Conservation (phyloP, 1,284 basidiomycete species). For the Tausonia pullulans region DNA sequence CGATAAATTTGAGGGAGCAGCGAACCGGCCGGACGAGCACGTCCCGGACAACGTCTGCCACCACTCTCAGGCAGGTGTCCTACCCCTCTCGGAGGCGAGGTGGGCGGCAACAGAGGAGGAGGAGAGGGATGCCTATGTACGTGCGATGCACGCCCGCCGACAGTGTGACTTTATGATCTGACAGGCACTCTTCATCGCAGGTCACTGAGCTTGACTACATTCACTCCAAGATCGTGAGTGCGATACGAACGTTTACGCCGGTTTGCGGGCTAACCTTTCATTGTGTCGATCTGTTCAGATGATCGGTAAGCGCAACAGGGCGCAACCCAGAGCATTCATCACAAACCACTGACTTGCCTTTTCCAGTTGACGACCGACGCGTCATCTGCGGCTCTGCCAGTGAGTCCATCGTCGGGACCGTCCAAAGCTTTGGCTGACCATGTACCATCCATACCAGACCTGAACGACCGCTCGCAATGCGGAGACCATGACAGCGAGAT, state of each 20-base stretch:
- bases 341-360: neutral
- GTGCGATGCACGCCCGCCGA: constrained; percentile 46
- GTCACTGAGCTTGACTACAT: constrained; percentile 22
- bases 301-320: no score
- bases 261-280: neutral
- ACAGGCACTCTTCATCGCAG: constrained; percentile 47
- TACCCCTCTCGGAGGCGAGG: constrained; percentile 48
- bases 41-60: constrained; percentile 66
- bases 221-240: constrained; percentile 28
- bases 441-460: constrained; percentile 1
- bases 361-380: constrained; percentile 59
- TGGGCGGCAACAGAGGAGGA: constrained; percentile 76
- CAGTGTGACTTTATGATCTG: constrained; percentile 32
- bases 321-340: no score
- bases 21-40: constrained; percentile 26
- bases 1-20: constrained; percentile 52
- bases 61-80: constrained; percentile 46
- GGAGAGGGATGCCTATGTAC: constrained; percentile 63
- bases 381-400: constrained; percentile 49
- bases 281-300: no score
- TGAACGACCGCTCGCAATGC: constrained; percentile 17
- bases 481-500: constrained; percentile 60
- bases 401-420: neutral
- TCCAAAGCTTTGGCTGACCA: neutral
- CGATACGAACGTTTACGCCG: neutral